phyloP scores from a whole-genome alignment of 768 basidiomycete species.

The Boletus reticulatus region DNA sequence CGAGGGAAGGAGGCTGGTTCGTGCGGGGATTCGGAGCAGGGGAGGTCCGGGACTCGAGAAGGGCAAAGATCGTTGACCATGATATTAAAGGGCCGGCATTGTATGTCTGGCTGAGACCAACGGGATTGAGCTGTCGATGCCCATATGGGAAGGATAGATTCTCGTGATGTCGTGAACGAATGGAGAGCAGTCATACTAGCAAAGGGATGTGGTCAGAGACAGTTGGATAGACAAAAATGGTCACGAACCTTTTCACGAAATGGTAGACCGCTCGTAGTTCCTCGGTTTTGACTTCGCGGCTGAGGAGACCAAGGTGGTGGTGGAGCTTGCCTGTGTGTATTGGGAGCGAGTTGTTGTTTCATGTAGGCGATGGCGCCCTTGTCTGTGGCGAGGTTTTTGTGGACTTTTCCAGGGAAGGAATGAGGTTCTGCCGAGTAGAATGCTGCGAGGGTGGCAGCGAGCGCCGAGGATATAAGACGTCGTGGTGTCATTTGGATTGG shows the following conservation, averaged over 20 bases:
- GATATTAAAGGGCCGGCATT: conserved; percentile 62
- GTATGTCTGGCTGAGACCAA: conserved; percentile 69
- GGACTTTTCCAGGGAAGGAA: conserved; percentile 41
- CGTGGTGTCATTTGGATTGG: conserved; percentile 65
- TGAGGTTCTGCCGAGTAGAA: conserved; percentile 66
- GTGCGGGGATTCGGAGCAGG: conserved; percentile 46
- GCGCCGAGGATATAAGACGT: conserved; percentile 57
- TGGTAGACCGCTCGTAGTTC: conserved; percentile 89
- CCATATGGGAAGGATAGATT: conserved; percentile 89
- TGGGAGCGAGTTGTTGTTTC: conserved; percentile 52
- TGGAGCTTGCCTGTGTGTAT: conserved; percentile 82
- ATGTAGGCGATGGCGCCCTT: conserved; percentile 49
- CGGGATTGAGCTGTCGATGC: conserved; percentile 60
- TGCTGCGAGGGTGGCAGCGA: conserved; percentile 54
- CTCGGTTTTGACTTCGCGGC: conserved; percentile 77
- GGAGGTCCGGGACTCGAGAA: conserved; percentile 75
- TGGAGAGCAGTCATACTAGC: conserved; percentile 87
- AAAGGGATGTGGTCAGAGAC: conserved; percentile 7
- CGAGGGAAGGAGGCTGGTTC: conserved; percentile 40
- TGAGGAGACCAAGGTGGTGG: conserved; percentile 88
- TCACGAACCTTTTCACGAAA: conserved; percentile 84
- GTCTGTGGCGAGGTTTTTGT: conserved; percentile 29
- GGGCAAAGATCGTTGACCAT: conserved; percentile 74
- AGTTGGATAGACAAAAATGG: neutral
- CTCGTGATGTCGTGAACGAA: conserved; percentile 83